phyloP scores from a whole-genome alignment of 768 basidiomycete genomes.

The Pisolithus tinctorius region DNA sequence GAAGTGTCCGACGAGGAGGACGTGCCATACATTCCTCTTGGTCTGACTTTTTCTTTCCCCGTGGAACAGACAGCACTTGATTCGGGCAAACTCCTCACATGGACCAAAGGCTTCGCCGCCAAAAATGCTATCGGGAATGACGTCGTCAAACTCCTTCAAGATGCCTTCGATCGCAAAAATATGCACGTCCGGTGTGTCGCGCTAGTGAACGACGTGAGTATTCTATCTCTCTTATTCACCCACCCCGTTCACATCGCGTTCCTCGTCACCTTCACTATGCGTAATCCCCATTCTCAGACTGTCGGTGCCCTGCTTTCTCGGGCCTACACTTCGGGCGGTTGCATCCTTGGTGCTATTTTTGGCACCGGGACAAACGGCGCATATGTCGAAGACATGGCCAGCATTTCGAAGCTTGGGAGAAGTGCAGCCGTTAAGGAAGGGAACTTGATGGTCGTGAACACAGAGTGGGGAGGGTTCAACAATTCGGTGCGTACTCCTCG shows the following conservation, averaged over 20 bases:
- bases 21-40: slow-evolving; percentile 55
- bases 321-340: slow-evolving; percentile 90
- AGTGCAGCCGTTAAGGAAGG: slow-evolving; percentile 50
- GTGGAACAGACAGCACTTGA: slow-evolving; percentile 94
- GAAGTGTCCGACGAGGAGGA: slow-evolving; percentile 9
- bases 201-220: slow-evolving; percentile 85
- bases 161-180: slow-evolving; percentile 87
- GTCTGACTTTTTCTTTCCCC: slow-evolving; percentile 95
- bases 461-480: slow-evolving; percentile 98
- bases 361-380: slow-evolving; percentile 99
- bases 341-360: slow-evolving; percentile 86
- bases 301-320: slow-evolving; percentile 92
- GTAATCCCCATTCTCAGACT: slow-evolving; percentile 46
- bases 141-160: slow-evolving; percentile 83
- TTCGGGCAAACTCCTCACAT: slow-evolving; percentile 84
- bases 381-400: slow-evolving; percentile 83
- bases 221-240: background rate
- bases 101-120: slow-evolving; percentile 95
- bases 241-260: background rate
- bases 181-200: slow-evolving; percentile 89
- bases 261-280: background rate
- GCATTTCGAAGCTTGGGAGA: slow-evolving; percentile 78
- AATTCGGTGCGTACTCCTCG: slow-evolving; percentile 59
- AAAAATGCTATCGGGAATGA: slow-evolving; percentile 87
- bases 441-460: slow-evolving; percentile 90